Conservation (phyloP, 75 land plant species). For the Adiantum capillusveneris region DNA sequence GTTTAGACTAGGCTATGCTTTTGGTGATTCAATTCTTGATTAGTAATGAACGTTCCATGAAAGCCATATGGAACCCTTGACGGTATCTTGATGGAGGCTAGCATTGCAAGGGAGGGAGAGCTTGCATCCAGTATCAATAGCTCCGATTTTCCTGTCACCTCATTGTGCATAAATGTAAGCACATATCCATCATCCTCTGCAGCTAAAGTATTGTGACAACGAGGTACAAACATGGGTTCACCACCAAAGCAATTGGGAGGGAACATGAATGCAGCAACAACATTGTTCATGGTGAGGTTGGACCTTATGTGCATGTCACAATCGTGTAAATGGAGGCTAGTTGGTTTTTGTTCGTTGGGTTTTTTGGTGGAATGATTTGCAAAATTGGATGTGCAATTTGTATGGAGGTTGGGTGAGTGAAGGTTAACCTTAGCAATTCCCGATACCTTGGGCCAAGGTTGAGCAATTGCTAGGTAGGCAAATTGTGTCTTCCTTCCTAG, state of each 20-base stretch:
- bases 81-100: constrained; percentile 53
- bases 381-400: neutral
- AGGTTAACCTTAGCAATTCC: constrained; percentile 75
- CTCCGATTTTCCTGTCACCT: constrained; percentile 51
- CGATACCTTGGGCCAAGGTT: constrained; percentile 74
- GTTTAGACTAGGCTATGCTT: too few species aligned
- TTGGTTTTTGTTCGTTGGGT: too few species aligned
- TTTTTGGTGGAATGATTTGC: too few species aligned
- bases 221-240: constrained; percentile 66
- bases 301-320: too few species aligned
- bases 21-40: too few species aligned
- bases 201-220: neutral
- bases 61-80: constrained; percentile 77
- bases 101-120: constrained; percentile 23
- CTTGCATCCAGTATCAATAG: constrained; percentile 54
- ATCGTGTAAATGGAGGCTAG: too few species aligned
- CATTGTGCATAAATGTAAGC: constrained; percentile 52
- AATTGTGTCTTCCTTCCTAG: constrained; percentile 55
- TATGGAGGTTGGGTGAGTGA: constrained; percentile 4
- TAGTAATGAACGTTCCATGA: constrained; percentile 56
- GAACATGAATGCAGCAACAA: constrained; percentile 23
- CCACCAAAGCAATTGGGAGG: constrained; percentile 53
- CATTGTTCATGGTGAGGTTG: neutral
- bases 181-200: constrained; percentile 77
- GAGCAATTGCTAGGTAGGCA: constrained; percentile 56